phyloP scores from a whole-genome alignment of 305 asterid species.

The Fraxinus floribunda region DNA sequence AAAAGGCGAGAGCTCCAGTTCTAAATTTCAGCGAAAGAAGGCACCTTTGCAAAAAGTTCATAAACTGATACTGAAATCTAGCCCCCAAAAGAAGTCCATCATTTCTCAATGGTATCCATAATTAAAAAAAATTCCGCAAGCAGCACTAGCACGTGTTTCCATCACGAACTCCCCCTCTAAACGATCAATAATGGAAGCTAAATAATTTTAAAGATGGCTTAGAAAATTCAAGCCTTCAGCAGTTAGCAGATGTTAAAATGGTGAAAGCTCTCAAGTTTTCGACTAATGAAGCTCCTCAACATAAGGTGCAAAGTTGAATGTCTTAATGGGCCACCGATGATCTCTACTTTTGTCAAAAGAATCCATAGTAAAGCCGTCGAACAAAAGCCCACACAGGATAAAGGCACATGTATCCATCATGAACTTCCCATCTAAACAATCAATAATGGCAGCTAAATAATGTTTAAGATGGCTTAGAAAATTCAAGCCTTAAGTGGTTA shows the following conservation, averaged over 20 bases:
- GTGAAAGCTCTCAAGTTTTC: slow-evolving; percentile 40
- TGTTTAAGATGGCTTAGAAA: slow-evolving; percentile 20
- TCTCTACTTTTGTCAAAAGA: slow-evolving; percentile 43
- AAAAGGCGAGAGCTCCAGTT: slow-evolving; percentile 66
- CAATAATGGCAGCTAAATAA: slow-evolving; percentile 19
- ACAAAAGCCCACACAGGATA: slow-evolving; percentile 34
- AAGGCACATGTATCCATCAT: slow-evolving; percentile 16
- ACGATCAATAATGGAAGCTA: slow-evolving; percentile 36
- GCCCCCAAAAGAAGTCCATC: slow-evolving; percentile 39
- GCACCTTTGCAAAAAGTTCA: slow-evolving; percentile 56
- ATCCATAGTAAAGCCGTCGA: slow-evolving; percentile 38
- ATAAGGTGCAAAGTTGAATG: slow-evolving; percentile 36
- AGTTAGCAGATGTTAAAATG: slow-evolving; percentile 43
- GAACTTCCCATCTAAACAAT: neutral
- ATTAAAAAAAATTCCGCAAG: slow-evolving; percentile 14
- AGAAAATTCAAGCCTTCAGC: slow-evolving; percentile 38
- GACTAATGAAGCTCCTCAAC: slow-evolving; percentile 21
- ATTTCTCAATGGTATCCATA: slow-evolving; percentile 42
- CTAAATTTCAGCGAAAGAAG: slow-evolving; percentile 63
- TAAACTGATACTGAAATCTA: slow-evolving; percentile 55
- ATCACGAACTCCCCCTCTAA: slow-evolving; percentile 47
- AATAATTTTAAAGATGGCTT: slow-evolving; percentile 32
- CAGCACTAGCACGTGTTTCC: slow-evolving; percentile 28
- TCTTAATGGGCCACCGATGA: slow-evolving; percentile 36
- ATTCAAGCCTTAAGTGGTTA: slow-evolving; percentile 44